Conservation (phyloP, 805 yeast genomes). For the Saccharomyces kudriavzevii region DNA sequence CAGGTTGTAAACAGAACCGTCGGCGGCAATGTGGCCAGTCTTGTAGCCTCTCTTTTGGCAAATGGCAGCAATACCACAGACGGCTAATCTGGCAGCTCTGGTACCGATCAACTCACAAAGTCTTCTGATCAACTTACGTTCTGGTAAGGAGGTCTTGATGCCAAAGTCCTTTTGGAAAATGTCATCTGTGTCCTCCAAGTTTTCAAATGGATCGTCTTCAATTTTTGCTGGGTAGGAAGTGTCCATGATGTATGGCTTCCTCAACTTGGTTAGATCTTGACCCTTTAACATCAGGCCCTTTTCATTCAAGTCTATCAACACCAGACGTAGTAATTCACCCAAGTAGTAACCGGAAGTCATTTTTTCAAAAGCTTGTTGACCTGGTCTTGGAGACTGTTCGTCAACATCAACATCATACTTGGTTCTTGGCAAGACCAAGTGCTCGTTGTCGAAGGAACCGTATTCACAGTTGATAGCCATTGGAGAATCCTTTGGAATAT, state of each 20-base stretch:
- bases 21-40: conserved; percentile 88
- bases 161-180: conserved; percentile 53
- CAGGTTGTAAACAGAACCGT: conserved; percentile 90
- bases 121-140: conserved; percentile 74
- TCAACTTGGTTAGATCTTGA: conserved; percentile 60
- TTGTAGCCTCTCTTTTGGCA: conserved; percentile 74
- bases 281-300: conserved; percentile 58
- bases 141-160: conserved; percentile 61
- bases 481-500: conserved; percentile 53
- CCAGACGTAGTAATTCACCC: conserved; percentile 83
- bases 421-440: conserved; percentile 75
- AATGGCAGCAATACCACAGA: conserved; percentile 93
- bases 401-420: conserved; percentile 78
- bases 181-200: conserved; percentile 64
- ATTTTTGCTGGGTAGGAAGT: conserved; percentile 80
- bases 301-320: conserved; percentile 61
- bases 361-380: conserved; percentile 92
- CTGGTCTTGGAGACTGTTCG: conserved; percentile 85
- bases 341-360: conserved; percentile 95
- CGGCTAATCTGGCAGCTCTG: conserved; percentile 85
- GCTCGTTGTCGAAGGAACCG: conserved; percentile 95
- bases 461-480: conserved; percentile 98
- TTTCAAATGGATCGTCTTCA: conserved; percentile 84
- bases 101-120: conserved; percentile 83
- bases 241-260: conserved; percentile 67